Base-by-base conservation (phyloP, 495 filamentous ascomycete genomes). In the Penicillium robsamsonii region DNA sequence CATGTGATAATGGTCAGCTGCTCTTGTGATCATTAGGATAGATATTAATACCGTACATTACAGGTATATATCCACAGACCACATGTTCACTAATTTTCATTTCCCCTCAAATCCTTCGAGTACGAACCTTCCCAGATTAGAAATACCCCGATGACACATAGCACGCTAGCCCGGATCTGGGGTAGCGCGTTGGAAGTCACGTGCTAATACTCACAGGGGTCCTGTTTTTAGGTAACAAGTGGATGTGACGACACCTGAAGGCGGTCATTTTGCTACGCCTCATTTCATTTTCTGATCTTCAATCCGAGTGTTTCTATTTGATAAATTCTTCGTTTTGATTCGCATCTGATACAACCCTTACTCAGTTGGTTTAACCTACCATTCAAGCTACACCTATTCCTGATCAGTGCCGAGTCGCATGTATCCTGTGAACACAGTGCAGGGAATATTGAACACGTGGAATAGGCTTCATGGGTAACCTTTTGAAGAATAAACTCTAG, bases 171-270 rank as follows among this genome's bases (percentile, higher is more conserved):
- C 35, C 35, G 2, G 24, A 7, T 49, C 1, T 2, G 25, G 53
- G 6, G 11, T 55, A 37, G 43, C 22, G n/a, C 13, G 3, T 15
- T 33, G 17, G 3, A 10, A 3, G 18, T 49, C 53, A 56, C 45
- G 53, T 56, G 53, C 9, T 22, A 0, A 0, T 18, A n/a, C 17
- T 47, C 4, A 33, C 45, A 17, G 33, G 15, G 35, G n/a, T 47
- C 45, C 44, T 3, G 25, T 7, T 27, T 27, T 27, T 27, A 27
- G 25, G 25, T 27, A 27, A 49, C 46, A 37, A n/a, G 15, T 38
- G 35, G 33, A 38, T 56, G 52, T 55, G 45, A 49, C 45, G 35
- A 18, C 46, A 35, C 20, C 43, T 41, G 25, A 38, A 55, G 44
- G 44, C 24, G 44, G 33, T 24, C 45, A 56, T 42, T 37, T 35